phyloP scores from a whole-genome alignment of 148 eudicot genomes.

The Talinum fruticosum region DNA sequence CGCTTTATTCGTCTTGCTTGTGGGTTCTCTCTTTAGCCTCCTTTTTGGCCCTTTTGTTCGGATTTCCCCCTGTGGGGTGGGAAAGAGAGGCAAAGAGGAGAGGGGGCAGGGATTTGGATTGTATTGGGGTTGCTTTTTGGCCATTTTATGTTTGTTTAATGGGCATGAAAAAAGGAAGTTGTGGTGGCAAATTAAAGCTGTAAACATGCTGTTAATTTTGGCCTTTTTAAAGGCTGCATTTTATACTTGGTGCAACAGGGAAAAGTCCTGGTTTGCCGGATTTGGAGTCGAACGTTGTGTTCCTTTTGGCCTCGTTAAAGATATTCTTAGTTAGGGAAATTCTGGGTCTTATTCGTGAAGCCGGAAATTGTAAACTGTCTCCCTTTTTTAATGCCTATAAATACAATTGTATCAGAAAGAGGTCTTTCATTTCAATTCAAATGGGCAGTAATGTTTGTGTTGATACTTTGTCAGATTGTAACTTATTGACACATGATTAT shows the following conservation, averaged over 20 bases:
- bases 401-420: background rate
- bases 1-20: background rate
- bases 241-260: constrained; percentile 9
- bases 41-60: background rate
- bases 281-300: background rate
- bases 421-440: background rate
- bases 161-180: constrained; percentile 5
- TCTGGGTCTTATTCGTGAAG: constrained; percentile 4
- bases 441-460: background rate
- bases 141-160: background rate
- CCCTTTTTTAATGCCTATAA: background rate
- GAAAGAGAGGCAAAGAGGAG: too few relatives aligned
- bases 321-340: background rate
- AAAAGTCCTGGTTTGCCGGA: background rate
- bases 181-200: background rate
- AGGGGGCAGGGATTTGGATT: background rate
- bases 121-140: constrained; percentile 5
- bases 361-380: background rate
- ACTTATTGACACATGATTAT: background rate
- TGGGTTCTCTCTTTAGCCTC: background rate
- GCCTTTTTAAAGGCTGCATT: background rate
- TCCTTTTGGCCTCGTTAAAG: constrained; percentile 1
- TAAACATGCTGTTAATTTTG: background rate
- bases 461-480: background rate
- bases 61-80: background rate